Percentiles rank a stretch among this genome's conserved stretches.
Evolutionary conservation across 225 moss, liverwort and hornwort species (phyloP).

Genomic region (Sphagnum contortum): DNA sequence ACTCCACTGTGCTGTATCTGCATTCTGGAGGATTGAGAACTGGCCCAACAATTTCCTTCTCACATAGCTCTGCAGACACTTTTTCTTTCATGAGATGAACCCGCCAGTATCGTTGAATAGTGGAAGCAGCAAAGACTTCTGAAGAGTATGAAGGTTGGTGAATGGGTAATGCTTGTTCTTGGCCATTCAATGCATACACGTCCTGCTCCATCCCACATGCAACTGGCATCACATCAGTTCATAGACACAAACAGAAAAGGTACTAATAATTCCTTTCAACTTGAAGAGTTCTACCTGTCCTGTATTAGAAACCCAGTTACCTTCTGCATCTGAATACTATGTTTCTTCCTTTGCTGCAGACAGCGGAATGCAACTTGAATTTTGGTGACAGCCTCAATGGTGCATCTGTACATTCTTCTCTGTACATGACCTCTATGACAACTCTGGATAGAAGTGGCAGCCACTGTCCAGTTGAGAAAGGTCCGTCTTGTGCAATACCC

Average conservation of each 20-base stretch:
- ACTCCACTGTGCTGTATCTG: conserved; percentile 5
- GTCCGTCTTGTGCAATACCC: conserved; percentile 1
- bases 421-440: conserved; percentile 17
- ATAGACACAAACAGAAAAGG: neutral
- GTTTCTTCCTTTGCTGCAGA: conserved; percentile 1
- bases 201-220: too few species aligned
- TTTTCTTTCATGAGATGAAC: conserved; percentile 1
- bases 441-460: conserved; percentile 12
- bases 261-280: conserved; percentile 3
- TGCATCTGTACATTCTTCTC: conserved; percentile 7
- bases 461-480: neutral
- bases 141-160: neutral
- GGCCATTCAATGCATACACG: too few species aligned
- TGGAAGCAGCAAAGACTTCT: conserved; percentile 17
- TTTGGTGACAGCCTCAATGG: conserved; percentile 6
- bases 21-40: neutral
- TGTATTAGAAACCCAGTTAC: neutral
- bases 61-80: conserved; percentile 5
- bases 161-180: too few species aligned
- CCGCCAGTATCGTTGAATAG: conserved; percentile 44
- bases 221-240: too few species aligned
- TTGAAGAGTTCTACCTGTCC: neutral
- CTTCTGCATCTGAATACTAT: neutral
- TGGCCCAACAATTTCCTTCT: conserved; percentile 9
- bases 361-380: conserved; percentile 10